Percentiles rank a stretch among this genome's conserved stretches.
Evolutionary conservation across 139 green algal genomes (phyloP).

Genomic region (Picochlorum sp.): DNA sequence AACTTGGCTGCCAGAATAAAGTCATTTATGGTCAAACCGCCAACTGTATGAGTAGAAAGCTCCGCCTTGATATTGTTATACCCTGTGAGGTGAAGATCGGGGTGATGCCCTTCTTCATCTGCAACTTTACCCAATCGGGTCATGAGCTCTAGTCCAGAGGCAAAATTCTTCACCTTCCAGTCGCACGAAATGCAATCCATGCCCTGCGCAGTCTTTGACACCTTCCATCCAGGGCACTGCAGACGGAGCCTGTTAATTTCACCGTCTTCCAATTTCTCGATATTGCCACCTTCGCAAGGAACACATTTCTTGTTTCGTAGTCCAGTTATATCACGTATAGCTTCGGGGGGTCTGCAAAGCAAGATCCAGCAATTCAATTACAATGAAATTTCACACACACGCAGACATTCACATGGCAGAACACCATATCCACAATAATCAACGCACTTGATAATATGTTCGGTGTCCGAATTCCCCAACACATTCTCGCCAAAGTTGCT

Average conservation of each 20-base stretch:
- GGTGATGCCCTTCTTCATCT: constrained; percentile 54
- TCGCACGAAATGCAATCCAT: constrained; percentile 42
- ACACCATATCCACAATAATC: no score
- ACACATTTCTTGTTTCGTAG: constrained; percentile 38
- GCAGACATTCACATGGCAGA: not conserved
- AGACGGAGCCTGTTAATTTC: constrained; percentile 33
- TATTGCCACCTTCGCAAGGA: constrained; percentile 28
- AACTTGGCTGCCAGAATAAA: constrained; percentile 83
- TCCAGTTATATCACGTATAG: constrained; percentile 28
- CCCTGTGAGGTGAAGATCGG: constrained; percentile 27
- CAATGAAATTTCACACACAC: not conserved
- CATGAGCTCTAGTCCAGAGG: constrained; percentile 35
- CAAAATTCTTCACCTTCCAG: constrained; percentile 48
- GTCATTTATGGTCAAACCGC: constrained; percentile 84
- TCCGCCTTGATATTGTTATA: constrained; percentile 51
- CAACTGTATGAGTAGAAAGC: constrained; percentile 44
- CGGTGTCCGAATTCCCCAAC: constrained; percentile 82
- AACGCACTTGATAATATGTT: constrained; percentile 85
- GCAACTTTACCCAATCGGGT: constrained; percentile 38
- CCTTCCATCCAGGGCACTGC: constrained; percentile 43
- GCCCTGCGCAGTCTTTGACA: constrained; percentile 14
- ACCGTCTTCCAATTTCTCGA: constrained; percentile 40
- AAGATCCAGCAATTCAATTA: constrained; percentile 10
- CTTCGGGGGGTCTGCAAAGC: constrained; percentile 26
- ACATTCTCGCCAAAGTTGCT: constrained; percentile 72